phyloP scores from a whole-genome alignment of 2,329 filamentous ascomycete species.

The Thielaviopsis musarum region DNA sequence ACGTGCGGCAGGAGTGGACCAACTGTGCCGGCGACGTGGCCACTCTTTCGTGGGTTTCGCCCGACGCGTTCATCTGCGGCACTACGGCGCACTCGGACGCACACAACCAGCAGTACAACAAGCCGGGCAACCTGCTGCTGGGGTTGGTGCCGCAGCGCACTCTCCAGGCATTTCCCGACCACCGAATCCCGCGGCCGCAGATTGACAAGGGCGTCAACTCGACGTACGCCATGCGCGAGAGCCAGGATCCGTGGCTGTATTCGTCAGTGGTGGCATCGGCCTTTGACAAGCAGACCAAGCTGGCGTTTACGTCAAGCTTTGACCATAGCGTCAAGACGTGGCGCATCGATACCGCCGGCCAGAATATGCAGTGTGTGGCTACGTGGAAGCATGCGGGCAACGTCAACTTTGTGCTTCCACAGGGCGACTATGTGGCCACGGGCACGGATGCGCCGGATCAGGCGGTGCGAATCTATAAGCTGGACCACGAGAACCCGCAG shows the following conservation, averaged over 20 bases:
- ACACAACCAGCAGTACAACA: constrained; percentile 51
- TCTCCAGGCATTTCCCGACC: constrained; percentile 36
- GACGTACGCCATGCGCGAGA: constrained; percentile 36
- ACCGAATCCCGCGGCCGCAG: constrained; percentile 37
- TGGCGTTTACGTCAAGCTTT: constrained; percentile 43
- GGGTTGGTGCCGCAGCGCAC: constrained; percentile 30
- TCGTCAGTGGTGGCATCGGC: constrained; percentile 46
- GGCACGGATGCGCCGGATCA: constrained; percentile 36
- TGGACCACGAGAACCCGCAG: constrained; percentile 23
- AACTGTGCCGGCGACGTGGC: constrained; percentile 45
- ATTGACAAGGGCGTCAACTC: constrained; percentile 38
- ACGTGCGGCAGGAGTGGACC: constrained; percentile 36
- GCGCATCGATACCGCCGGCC: constrained; percentile 24
- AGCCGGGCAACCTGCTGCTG: constrained; percentile 42
- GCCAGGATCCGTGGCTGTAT: constrained; percentile 46
- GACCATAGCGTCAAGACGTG: constrained; percentile 45
- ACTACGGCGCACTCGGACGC: constrained; percentile 45
- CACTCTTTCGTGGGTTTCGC: constrained; percentile 39
- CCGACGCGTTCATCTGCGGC: constrained; percentile 40
- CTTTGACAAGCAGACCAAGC: constrained; percentile 27
- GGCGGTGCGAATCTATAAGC: constrained; percentile 40
- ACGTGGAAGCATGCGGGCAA: constrained; percentile 41
- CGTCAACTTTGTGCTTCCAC: constrained; percentile 42
- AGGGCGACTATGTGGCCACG: constrained; percentile 34
- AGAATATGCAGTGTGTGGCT: constrained; percentile 22